Evolutionary conservation across 2,329 filamentous ascomycete genomes (phyloP), one percentile per base, ranked within the genome.

Genomic region (Tolypocladium endophyticum): DNA sequence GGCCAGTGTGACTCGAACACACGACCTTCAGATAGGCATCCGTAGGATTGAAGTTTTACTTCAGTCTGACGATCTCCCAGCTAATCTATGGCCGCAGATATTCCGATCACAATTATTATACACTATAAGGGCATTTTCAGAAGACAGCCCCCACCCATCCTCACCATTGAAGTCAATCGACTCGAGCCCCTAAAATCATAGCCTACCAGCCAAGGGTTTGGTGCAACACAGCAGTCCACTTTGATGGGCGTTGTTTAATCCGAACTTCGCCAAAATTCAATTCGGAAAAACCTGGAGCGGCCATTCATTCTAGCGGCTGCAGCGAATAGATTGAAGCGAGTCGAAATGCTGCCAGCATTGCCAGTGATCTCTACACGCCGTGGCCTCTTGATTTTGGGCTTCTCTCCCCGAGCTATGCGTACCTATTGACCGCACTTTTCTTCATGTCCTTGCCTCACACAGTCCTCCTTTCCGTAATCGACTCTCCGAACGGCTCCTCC

Each of bases 381-480:
- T 20, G 23, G 6, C n/a, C 5, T 28, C 23, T 47, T 11, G 9
- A 14, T 5, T 9, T n/a, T 45, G 7, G 9, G 43, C 11, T 16
- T 47, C 43, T 25, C 43, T n/a, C 18, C 39, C 6, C 39, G 5
- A 18, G n/a, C n/a, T 1, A 23, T 11, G 41, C n/a, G 20, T 8
- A 23, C 7, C 1, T n/a, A 4, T 23, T 18, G 25, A 30, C 4
- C 14, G 5, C 16, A 6, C 18, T 8, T 30, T 0, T 7, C 7
- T 53, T 14, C 50, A 16, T 23, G 28, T 23, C 9, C 50, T 53
- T 20, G 20, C 50, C 50, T 54, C 58, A 81, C n/a, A 70, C 70
- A 4, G 69, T 72, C 67, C 81, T 76, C 76, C 80, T 86, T 74
- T 87, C 86, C 4, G 77, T 76, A 64, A 91, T 89, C 1, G 79